These are phyloP conservation scores for Rhynchosporium graminicola DNA, from an alignment of 2,329 filamentous ascomycete species.

Conservation along the genomic window DNA sequence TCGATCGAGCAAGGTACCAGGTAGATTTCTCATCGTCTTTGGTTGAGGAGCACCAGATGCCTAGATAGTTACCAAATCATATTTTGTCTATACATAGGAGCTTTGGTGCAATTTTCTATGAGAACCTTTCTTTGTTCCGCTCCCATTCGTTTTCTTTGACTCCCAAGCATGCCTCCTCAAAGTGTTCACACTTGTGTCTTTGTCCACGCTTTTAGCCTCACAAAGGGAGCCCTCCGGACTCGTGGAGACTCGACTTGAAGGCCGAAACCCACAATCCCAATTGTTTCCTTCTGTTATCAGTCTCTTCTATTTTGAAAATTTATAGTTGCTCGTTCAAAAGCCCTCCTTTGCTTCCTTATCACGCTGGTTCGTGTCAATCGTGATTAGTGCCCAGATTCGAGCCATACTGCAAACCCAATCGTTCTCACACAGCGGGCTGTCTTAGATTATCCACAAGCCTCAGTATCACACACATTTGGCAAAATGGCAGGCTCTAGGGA, in stretches of 20 bases:
- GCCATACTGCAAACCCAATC: background rate
- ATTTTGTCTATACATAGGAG: background rate
- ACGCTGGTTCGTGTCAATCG: background rate
- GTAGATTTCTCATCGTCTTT: background rate
- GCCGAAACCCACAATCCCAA: constrained; percentile 1
- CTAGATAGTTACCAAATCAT: constrained; percentile 3
- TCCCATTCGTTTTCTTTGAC: background rate
- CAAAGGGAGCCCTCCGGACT: background rate
- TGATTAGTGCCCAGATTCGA: background rate
- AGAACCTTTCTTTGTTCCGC: background rate
- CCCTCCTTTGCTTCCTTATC: background rate
- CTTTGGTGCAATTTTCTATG: background rate
- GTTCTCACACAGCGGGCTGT: constrained; percentile 1
- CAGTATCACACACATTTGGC: background rate
- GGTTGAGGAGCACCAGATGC: background rate
- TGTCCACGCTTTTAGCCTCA: background rate
- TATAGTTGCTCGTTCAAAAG: background rate
- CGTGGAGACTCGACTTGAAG: background rate
- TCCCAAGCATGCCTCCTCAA: background rate
- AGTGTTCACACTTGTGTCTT: background rate
- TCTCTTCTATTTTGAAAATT: background rate
- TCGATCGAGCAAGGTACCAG: background rate
- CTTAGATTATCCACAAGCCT: background rate
- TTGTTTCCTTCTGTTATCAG: background rate
- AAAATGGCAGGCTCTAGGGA: background rate